Conservation (phyloP, 345 rosid species). For the Citrus glauca region DNA sequence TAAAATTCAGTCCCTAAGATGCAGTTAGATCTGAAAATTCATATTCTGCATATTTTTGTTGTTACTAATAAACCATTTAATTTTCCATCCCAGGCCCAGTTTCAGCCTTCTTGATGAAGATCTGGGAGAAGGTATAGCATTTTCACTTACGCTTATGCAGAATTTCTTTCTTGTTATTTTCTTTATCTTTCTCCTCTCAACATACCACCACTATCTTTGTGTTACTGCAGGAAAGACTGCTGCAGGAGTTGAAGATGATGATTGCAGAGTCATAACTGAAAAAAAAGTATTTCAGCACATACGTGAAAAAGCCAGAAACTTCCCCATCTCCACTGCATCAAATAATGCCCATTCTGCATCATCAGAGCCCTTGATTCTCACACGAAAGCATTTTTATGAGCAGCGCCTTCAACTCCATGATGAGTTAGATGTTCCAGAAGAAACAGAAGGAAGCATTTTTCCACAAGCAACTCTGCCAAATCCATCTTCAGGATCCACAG, state of each 20-base stretch:
- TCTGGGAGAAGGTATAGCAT: constrained; percentile 53
- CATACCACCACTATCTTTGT: constrained; percentile 8
- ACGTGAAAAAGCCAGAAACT: constrained; percentile 75
- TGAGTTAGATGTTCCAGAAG: constrained; percentile 24
- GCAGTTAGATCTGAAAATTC: background rate
- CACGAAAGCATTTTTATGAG: constrained; percentile 43
- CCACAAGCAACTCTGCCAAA: constrained; percentile 26
- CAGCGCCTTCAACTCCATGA: constrained; percentile 29
- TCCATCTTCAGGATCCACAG: constrained; percentile 20
- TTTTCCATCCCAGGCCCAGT: constrained; percentile 66
- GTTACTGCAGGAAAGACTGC: no score
- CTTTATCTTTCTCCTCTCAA: constrained; percentile 8
- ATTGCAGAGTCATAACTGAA: constrained; percentile 46
- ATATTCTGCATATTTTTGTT: background rate
- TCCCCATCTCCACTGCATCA: constrained; percentile 45
- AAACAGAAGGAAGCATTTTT: constrained; percentile 17
- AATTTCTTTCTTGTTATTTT: background rate
- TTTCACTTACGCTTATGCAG: background rate
- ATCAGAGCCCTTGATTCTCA: constrained; percentile 36
- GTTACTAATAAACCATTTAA: constrained; percentile 1
- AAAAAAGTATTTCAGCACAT: constrained; percentile 74
- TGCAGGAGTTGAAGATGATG: constrained; percentile 42
- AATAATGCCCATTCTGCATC: constrained; percentile 28
- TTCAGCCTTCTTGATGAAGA: constrained; percentile 89
- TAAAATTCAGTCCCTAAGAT: background rate